Evolutionary conservation across 2,329 filamentous ascomycete genomes (phyloP), one percentile per base, ranked within the genome.

Genomic region (Davidsoniella eucalypti): DNA sequence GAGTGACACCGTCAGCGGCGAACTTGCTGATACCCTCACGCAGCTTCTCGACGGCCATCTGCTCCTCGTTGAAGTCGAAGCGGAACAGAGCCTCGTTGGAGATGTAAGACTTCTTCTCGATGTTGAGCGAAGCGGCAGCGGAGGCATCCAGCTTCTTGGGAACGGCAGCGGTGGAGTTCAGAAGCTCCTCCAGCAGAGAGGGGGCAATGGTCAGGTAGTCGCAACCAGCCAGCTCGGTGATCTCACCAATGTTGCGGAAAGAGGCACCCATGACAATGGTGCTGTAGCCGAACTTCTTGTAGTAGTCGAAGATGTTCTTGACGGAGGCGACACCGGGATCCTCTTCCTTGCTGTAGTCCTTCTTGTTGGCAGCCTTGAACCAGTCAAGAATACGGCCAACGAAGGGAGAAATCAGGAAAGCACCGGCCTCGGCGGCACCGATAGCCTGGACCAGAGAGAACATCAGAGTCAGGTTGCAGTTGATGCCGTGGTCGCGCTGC

Each of bases 201-300:
- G 25, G n/a, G 26, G 43, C 29, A 44, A 98, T 98, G 66, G 92
- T 98, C 62, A 98, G 76, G 77, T 98, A 98, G 70, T 98, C 92
- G 67, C 88, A 95, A 64, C 92, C 92, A 65, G 90, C 90, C 55
- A 98, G 80, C 76, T 98, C 92, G 44, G 87, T 96, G 69, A 98
- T 94, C 75, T 98, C 92, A 63, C 92, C 92, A 56, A 73, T 73
- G 75, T n/a, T 96, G 67, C 92, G 82, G 87, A 98, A 98, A 39
- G 88, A 95, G 59, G 92, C 92, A 64, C 92, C 92, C 92, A 98
- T 98, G 70, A 98, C 92, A 61, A 96, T 95, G 68, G 92, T 98
- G 62, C 94, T 94, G 82, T 98, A 95, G 68, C 84, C 87, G 68
- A 73, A 86, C 78, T 96, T 96, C 86, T 98, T 98, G 84, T 98